phyloP scores from a whole-genome alignment of 2,329 filamentous ascomycete genomes.

The Xylaria sp. region DNA sequence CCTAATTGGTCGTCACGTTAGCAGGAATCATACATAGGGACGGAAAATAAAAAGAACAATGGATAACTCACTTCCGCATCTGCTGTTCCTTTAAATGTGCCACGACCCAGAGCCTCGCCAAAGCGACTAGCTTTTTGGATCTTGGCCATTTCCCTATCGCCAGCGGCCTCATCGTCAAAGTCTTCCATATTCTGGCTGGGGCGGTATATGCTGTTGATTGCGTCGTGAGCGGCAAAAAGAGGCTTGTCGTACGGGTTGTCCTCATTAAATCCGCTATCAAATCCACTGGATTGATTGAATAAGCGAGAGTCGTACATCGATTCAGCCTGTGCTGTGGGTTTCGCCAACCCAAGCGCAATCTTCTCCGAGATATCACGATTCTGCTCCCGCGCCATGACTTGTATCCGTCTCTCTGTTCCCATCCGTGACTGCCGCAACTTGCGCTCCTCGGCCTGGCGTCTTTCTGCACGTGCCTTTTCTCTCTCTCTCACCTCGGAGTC shows the following conservation, averaged over 20 bases:
- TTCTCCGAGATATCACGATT: conserved; percentile 98
- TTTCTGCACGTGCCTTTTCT: conserved; percentile 80
- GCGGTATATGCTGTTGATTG: conserved; percentile 92
- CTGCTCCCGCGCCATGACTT: conserved; percentile 94
- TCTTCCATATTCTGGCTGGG: conserved; percentile 80
- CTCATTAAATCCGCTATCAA: conserved; percentile 94
- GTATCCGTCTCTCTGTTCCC: conserved; percentile 90
- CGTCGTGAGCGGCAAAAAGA: conserved; percentile 94
- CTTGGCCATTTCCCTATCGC: conserved; percentile 84
- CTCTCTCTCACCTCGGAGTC: conserved; percentile 79
- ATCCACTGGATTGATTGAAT: conserved; percentile 93
- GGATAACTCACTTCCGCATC: conserved; percentile 76
- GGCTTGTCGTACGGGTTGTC: conserved; percentile 98
- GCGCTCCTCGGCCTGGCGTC: conserved; percentile 83
- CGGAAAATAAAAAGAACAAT: conserved; percentile 7
- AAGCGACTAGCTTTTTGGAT: conserved; percentile 89
- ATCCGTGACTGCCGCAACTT: conserved; percentile 94
- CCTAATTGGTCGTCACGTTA: conserved; percentile 58
- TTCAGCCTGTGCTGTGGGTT: conserved; percentile 91
- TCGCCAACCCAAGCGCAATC: conserved; percentile 91
- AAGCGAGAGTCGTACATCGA: conserved; percentile 97
- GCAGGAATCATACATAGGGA: conserved; percentile 38
- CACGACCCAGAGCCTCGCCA: conserved; percentile 84
- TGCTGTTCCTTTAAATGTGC: conserved; percentile 88
- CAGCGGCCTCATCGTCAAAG: conserved; percentile 80